Evolutionary conservation across 2,329 filamentous ascomycete genomes (phyloP), one percentile per base, ranked within the genome.

Genomic region (Xylaria sp.): DNA sequence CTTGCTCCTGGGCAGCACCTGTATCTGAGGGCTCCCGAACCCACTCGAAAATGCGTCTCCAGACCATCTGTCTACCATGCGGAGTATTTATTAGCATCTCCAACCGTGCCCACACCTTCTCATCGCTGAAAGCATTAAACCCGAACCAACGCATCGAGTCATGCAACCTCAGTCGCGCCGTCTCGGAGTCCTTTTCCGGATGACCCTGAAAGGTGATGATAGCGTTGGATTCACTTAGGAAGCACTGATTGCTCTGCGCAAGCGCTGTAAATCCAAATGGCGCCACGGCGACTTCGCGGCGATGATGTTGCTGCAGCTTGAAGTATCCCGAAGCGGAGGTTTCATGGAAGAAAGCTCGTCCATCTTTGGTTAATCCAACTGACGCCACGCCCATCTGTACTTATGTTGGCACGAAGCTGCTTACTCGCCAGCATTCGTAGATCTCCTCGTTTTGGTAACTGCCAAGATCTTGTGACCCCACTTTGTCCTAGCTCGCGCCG

Each of bases 191-290:
- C 67, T 82, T 77, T 66, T 81, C 79, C 0, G 79, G 80, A 59
- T 82, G 80, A 0, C 78, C 79, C 63, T 82, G 80, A 45, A 82
- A 78, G 0, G 78, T 79, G 40, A 81, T 68, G 49, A 81, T 75
- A 3, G 73, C 75, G 56, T 78, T 77, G 57, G 69, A 71, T 55
- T 76, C 70, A 52, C 75, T 78, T 7, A 80, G 55, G 45, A 81
- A 77, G 15, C 72, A 72, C 65, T 82, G 77, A 65, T 78, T 76
- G 4, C 72, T 72, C 25, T 72, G 46, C 6, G 58, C 58, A 9
- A 66, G 61, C 2, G 11, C n/a, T 15, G 33, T 40, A 11, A 64
- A 66, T 21, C 57, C 54, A 33, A 59, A 33, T 35, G 61, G 61
- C 35, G 37, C 46, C 5, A 38, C 43, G 28, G 37, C 73, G 7